phyloP scores from a whole-genome alignment of 345 rosid genomes.

The Populus simonii region DNA sequence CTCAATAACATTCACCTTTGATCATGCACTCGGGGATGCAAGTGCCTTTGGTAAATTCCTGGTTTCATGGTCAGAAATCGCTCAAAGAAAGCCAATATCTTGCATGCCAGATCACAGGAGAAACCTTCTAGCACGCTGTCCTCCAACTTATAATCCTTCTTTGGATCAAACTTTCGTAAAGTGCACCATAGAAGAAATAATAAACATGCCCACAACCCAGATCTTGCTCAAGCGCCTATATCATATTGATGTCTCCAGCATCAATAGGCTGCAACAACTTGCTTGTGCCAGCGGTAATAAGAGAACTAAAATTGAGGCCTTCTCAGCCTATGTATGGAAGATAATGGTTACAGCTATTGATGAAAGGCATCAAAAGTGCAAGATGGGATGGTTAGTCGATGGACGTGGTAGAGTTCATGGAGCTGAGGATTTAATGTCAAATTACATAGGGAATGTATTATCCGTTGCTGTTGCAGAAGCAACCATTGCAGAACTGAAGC shows the following conservation, averaged over 20 bases:
- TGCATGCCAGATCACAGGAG: slow-evolving; percentile 66
- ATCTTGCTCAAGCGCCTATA: slow-evolving; percentile 67
- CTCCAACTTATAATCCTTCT: slow-evolving; percentile 52
- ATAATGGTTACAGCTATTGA: slow-evolving; percentile 49
- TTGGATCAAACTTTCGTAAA: slow-evolving; percentile 52
- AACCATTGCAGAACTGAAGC: slow-evolving; percentile 40
- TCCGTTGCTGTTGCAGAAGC: slow-evolving; percentile 69
- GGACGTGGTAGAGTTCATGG: slow-evolving; percentile 54
- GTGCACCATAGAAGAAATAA: slow-evolving; percentile 65
- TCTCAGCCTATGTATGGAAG: slow-evolving; percentile 86
- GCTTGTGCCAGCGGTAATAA: slow-evolving; percentile 45
- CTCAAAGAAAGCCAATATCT: slow-evolving; percentile 51
- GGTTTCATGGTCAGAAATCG: slow-evolving; percentile 62
- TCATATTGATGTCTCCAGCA: slow-evolving; percentile 48
- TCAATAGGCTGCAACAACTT: slow-evolving; percentile 48
- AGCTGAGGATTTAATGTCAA: slow-evolving; percentile 34
- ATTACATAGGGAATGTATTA: slow-evolving; percentile 76
- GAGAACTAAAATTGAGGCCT: slow-evolving; percentile 77
- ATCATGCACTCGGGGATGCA: slow-evolving; percentile 86
- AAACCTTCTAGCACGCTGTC: slow-evolving; percentile 51
- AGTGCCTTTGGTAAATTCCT: slow-evolving; percentile 64
- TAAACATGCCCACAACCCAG: slow-evolving; percentile 44
- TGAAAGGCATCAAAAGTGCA: slow-evolving; percentile 47
- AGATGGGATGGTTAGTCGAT: slow-evolving; percentile 89
- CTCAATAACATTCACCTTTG: slow-evolving; percentile 69